A percentile compares a stretch with the other conserved stretches of the same genome.
phyloP scores from a whole-genome alignment of 768 basidiomycete genomes.

The Dacryopinax primogenitus region DNA sequence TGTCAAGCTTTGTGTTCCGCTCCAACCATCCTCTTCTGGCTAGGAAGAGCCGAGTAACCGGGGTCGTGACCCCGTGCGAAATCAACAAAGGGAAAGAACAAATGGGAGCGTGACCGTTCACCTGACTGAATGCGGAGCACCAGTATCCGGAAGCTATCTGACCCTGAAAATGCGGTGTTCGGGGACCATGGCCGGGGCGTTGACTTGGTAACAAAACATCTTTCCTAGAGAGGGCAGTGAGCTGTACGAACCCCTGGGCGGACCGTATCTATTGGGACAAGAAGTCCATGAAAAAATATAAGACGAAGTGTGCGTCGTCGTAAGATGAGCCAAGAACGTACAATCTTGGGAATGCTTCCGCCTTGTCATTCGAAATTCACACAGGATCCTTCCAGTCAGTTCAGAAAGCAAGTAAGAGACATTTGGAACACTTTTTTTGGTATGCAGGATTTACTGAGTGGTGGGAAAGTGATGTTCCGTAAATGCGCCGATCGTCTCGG shows the following conservation, averaged over 20 bases:
- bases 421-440: too few species aligned
- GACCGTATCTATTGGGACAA: too few species aligned
- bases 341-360: too few species aligned
- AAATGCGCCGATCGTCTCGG: neutral
- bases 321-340: too few species aligned
- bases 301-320: too few species aligned
- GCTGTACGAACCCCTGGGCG: too few species aligned
- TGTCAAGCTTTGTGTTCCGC: too few species aligned
- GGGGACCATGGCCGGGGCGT: slow-evolving; percentile 5
- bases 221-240: neutral
- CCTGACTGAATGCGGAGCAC: neutral
- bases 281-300: too few species aligned
- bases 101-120: neutral
- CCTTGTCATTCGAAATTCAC: too few species aligned
- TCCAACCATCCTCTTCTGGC: neutral
- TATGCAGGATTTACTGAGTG: too few species aligned
- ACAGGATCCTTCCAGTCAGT: too few species aligned
- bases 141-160: neutral
- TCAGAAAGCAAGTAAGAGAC: too few species aligned
- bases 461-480: neutral
- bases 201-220: slow-evolving; percentile 5
- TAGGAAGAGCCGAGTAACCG: neutral
- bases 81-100: neutral
- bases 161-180: neutral
- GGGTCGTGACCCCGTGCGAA: neutral